phyloP scores from a whole-genome alignment of 1,284 basidiomycete genomes.

The Entoloma clypeatum region DNA sequence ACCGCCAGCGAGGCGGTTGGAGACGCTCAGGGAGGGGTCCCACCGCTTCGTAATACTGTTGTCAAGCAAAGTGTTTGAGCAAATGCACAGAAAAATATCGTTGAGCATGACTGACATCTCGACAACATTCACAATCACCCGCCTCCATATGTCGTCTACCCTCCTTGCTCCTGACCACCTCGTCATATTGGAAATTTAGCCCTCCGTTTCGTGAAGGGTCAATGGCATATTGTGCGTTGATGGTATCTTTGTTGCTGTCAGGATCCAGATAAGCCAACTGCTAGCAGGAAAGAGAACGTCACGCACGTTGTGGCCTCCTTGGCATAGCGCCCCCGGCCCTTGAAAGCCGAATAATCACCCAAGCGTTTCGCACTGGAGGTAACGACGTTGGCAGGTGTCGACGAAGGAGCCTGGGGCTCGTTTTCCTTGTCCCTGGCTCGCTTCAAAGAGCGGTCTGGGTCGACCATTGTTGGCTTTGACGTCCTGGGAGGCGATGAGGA shows the following conservation, averaged over 20 bases:
- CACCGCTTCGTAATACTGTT: slow-evolving; percentile 77
- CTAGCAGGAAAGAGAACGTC: not conserved
- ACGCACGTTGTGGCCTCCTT: slow-evolving; percentile 25
- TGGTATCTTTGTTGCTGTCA: slow-evolving; percentile 34
- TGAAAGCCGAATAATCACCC: slow-evolving; percentile 45
- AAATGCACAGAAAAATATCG: slow-evolving; percentile 1
- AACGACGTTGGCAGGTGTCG: slow-evolving; percentile 16
- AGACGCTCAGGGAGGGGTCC: slow-evolving; percentile 65
- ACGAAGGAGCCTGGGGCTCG: slow-evolving; percentile 18
- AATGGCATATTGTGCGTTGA: slow-evolving; percentile 68
- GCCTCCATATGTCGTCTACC: slow-evolving; percentile 68
- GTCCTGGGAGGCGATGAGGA: not conserved
- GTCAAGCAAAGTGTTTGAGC: not conserved
- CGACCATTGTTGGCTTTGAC: not conserved
- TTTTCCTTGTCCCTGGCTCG: slow-evolving; percentile 14
- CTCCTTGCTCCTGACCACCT: slow-evolving; percentile 69
- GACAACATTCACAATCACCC: slow-evolving; percentile 82
- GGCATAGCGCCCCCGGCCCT: slow-evolving; percentile 48
- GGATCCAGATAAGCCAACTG: not conserved
- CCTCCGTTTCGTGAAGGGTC: slow-evolving; percentile 66
- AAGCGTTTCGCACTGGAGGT: slow-evolving; percentile 20
- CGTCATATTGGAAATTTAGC: slow-evolving; percentile 64
- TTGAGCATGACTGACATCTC: slow-evolving; percentile 51
- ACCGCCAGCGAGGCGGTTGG: slow-evolving; percentile 67
- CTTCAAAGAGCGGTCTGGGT: slow-evolving; percentile 1